Conservation (phyloP, 768 basidiomycete genomes). For the Leccinum uliginosum region DNA sequence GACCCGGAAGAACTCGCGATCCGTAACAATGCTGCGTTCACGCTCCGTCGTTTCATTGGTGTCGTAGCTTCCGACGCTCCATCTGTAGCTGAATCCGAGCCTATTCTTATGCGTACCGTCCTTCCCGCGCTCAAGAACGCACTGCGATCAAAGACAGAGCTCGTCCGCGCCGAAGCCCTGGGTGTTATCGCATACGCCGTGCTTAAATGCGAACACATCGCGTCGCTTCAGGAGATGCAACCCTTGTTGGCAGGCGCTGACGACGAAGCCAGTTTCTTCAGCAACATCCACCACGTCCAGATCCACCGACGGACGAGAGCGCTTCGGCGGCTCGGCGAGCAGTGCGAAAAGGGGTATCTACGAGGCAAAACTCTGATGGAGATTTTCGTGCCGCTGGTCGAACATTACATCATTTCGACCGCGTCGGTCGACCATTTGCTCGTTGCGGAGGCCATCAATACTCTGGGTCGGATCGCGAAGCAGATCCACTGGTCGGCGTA, state of each 20-base stretch:
- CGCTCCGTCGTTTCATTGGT: conserved; percentile 77
- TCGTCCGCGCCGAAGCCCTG: conserved; percentile 83
- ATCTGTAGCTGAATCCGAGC: conserved; percentile 42
- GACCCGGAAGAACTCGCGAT: conserved; percentile 86
- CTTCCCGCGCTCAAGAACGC: conserved; percentile 78
- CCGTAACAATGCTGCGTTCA: conserved; percentile 71
- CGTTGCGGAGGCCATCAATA: conserved; percentile 81
- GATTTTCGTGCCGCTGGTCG: conserved; percentile 83
- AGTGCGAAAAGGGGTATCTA: conserved; percentile 61
- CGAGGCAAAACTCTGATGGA: conserved; percentile 69
- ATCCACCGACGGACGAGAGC: conserved; percentile 85
- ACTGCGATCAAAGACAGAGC: conserved; percentile 73
- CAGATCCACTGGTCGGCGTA: conserved; percentile 84
- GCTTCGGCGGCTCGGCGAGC: conserved; percentile 76
- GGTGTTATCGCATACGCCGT: conserved; percentile 76
- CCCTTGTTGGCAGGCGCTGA: conserved; percentile 81
- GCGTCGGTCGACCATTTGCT: conserved; percentile 67
- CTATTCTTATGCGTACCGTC: conserved; percentile 58
- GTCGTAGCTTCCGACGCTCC: conserved; percentile 32
- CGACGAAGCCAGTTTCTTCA: conserved; percentile 95
- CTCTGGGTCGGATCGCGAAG: conserved; percentile 74
- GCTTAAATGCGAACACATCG: conserved; percentile 53
- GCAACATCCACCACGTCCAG: conserved; percentile 93
- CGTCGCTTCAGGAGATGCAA: conserved; percentile 71
- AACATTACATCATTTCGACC: conserved; percentile 58